Conservation (phyloP, 208 protist species). For the Trypanosoma grayi region DNA sequence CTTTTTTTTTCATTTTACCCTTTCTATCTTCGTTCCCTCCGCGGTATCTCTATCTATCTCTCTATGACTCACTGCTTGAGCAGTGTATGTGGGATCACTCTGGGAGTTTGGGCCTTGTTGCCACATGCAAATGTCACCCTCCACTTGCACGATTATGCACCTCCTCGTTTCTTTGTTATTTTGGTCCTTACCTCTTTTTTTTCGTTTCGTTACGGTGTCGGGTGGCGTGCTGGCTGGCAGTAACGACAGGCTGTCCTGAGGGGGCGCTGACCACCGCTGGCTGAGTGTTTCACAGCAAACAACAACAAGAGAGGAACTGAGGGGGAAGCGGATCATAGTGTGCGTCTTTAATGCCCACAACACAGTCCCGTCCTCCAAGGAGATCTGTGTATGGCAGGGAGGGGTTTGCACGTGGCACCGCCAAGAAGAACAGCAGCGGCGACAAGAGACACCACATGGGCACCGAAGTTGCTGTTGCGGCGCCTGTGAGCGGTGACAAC, state of each 20-base stretch:
- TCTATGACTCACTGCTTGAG: background rate
- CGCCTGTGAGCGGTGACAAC: slow-evolving; percentile 2
- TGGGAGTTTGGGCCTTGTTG: background rate
- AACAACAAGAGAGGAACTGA: background rate
- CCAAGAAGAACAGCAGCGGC: slow-evolving; percentile 3
- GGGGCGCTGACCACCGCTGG: too few species aligned
- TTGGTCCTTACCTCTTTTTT: background rate
- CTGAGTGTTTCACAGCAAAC: too few species aligned
- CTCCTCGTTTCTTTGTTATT: background rate
- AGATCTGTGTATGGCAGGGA: slow-evolving; percentile 2
- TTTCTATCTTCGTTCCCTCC: slow-evolving; percentile 10
- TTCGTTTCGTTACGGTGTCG: background rate
- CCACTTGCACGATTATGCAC: too few species aligned
- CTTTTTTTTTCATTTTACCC: background rate
- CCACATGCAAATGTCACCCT: background rate
- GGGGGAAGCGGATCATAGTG: background rate
- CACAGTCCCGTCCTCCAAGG: slow-evolving; percentile 3
- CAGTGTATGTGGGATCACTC: background rate
- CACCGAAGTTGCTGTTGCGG: background rate
- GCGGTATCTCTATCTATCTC: background rate
- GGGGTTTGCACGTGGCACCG: background rate
- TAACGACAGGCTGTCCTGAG: too few species aligned
- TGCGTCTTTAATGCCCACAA: slow-evolving; percentile 20
- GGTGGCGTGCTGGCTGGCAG: too few species aligned
- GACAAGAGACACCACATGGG: background rate